Conservation (phyloP, 129 eudicot genomes). For the Helichrysum umbraculigerum region DNA sequence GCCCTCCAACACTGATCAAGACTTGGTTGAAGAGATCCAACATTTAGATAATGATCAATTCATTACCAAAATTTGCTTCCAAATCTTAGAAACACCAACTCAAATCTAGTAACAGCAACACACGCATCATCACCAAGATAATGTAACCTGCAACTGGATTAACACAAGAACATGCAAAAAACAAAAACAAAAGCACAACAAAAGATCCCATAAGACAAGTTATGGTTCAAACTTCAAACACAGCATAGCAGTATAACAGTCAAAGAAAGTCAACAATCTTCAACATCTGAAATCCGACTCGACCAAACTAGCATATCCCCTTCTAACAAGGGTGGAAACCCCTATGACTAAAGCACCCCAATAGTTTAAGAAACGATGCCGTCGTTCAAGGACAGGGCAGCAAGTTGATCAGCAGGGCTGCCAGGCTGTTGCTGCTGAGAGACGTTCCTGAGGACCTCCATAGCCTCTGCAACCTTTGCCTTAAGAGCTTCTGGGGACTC, state of each 20-base stretch:
- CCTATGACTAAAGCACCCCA: background rate
- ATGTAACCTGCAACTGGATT: background rate
- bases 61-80: too few species aligned
- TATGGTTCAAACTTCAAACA: background rate
- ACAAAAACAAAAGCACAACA: background rate
- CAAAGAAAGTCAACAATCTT: background rate
- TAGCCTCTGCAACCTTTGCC: slow-evolving; percentile 85
- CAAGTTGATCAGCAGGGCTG: slow-evolving; percentile 63
- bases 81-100: too few species aligned
- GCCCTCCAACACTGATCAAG: too few species aligned
- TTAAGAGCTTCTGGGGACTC: slow-evolving; percentile 77
- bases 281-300: background rate
- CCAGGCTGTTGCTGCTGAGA: slow-evolving; percentile 49
- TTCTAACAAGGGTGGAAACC: background rate
- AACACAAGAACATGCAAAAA: background rate
- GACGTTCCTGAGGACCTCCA: slow-evolving; percentile 69
- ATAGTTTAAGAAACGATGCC: slow-evolving; percentile 38
- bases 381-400: slow-evolving; percentile 60
- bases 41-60: too few species aligned
- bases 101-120: too few species aligned
- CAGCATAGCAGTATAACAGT: background rate
- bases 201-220: background rate
- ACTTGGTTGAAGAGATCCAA: too few species aligned
- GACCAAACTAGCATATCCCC: background rate
- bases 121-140: too few species aligned